These are phyloP conservation scores for Penicillium aurantiogriseum DNA, from an alignment of 2,329 filamentous ascomycete species.

Conservation along the genomic window DNA sequence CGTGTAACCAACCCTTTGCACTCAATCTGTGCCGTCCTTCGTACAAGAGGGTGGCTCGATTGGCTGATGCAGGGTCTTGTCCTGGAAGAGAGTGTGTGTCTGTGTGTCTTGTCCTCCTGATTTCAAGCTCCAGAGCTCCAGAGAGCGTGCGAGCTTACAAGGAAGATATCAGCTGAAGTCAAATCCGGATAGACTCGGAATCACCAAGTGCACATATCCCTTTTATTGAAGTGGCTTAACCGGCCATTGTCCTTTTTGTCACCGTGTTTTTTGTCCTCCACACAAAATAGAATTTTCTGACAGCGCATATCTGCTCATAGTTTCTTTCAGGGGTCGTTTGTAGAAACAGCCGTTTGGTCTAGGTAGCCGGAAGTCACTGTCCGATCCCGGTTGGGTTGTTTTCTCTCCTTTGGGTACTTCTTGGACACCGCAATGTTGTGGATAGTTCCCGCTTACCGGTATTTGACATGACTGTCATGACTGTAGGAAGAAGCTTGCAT, in stretches of 20 bases:
- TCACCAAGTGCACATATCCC: conserved; percentile 1
- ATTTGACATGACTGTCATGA: conserved; percentile 1
- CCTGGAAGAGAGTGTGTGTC: conserved; percentile 2
- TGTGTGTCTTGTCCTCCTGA: conserved; percentile 4
- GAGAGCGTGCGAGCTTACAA: conserved; percentile 7
- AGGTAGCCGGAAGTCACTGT: conserved; percentile 15
- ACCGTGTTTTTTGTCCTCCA: neutral
- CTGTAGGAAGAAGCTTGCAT: conserved; percentile 18
- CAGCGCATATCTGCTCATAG: conserved; percentile 4
- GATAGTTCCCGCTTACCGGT: conserved; percentile 7
- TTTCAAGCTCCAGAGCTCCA: neutral
- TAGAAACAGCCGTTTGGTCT: conserved; percentile 19
- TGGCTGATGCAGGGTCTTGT: conserved; percentile 14
- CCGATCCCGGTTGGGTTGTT: conserved; percentile 10
- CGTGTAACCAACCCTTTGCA: conserved; percentile 17
- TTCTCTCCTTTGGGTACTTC: conserved; percentile 1
- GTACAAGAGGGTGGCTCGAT: conserved; percentile 8
- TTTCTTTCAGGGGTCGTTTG: conserved; percentile 17
- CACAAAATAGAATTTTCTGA: neutral
- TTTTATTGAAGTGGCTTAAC: neutral
- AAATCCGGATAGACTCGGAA: conserved; percentile 11
- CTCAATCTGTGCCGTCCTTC: neutral
- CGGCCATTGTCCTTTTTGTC: conserved; percentile 3
- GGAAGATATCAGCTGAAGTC: conserved; percentile 3
- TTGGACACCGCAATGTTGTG: conserved; percentile 7